Base-by-base conservation (phyloP, 768 basidiomycete genomes). In the Peribolospora kevripleyi region DNA sequence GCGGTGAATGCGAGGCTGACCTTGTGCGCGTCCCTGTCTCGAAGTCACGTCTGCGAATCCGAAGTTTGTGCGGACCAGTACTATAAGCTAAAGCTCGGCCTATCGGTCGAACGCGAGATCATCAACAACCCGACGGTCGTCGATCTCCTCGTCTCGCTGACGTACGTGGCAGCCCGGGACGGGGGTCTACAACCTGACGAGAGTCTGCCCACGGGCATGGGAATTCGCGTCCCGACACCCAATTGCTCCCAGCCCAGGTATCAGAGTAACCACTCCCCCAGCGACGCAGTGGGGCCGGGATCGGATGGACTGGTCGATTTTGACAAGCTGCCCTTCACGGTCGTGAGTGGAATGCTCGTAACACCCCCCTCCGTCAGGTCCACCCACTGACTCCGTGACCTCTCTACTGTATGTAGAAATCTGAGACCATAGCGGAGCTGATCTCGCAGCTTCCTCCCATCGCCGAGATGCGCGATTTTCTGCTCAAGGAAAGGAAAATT, bases 71-170 rank as follows among this genome's bases (percentile, higher is more conserved):
- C 7, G 86, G 65, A 84, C 85, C 3, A 84, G 57, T 6, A 85
- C 68, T 57, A 84, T 80, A 6, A 87, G 67, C 2, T 78, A 82
- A 4, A 76, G 71, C 83, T 86, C 84, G 25, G 14, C 81, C 80
- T 10, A 80, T 52, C 54, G 85, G 82, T 36, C 86, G 71, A 0
- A 71, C 61, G 83, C 83, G 86, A 5, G 83, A 79, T 58, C 83
- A 84, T 48, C 8, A 37, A 25, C 53, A 42, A 53, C 11, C 14
- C 37, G 14, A 45, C 50, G 37, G 53, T 13, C 42, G 42, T 37
- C 13, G 14, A 6, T 55, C 25, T 53, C n/a, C 38, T 7, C 10
- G 48, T 41, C 25, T 14, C 38, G 69, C 54, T 41, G 53, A 56
- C 25, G 7, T 36, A 7, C 7, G 14, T 8, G 39, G 8, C 14